Conservation (phyloP, 2,329 filamentous ascomycete species). For the Sporothrix schenckii region DNA sequence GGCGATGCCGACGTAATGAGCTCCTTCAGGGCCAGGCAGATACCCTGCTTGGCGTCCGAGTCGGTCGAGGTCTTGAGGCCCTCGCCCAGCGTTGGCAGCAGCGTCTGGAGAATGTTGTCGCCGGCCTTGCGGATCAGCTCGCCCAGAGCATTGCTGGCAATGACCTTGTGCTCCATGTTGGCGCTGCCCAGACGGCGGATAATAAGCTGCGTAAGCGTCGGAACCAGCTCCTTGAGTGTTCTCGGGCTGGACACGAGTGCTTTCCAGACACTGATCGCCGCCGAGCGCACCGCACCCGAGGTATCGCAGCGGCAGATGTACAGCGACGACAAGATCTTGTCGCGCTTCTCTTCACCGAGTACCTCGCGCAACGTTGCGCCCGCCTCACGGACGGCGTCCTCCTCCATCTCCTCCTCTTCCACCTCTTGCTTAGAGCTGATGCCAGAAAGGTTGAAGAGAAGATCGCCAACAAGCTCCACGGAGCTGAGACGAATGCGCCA, state of each 20-base stretch:
- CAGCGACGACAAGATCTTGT: constrained; percentile 94
- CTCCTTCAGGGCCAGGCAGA: constrained; percentile 93
- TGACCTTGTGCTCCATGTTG: constrained; percentile 98
- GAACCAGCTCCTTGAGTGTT: constrained; percentile 92
- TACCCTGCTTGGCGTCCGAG: constrained; percentile 92
- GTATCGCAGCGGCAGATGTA: constrained; percentile 99
- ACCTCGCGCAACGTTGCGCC: constrained; percentile 91
- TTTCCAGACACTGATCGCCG: constrained; percentile 95
- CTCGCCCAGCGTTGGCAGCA: constrained; percentile 90
- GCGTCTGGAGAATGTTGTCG: constrained; percentile 83
- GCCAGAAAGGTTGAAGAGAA: constrained; percentile 96
- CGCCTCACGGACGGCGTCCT: constrained; percentile 76
- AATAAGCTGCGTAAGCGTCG: constrained; percentile 90
- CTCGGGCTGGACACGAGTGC: constrained; percentile 88
- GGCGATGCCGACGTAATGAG: constrained; percentile 86
- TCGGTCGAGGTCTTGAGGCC: constrained; percentile 86
- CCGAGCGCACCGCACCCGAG: constrained; percentile 83
- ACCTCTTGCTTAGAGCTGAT: constrained; percentile 70
- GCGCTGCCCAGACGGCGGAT: constrained; percentile 91
- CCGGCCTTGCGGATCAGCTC: constrained; percentile 97
- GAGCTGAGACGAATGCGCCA: constrained; percentile 98
- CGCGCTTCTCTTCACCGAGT: constrained; percentile 92
- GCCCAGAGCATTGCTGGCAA: constrained; percentile 94
- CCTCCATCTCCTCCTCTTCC: constrained; percentile 78
- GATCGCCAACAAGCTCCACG: constrained; percentile 92